These are phyloP conservation scores for Cystobasidiaceae sp. DNA, from an alignment of 1,284 basidiomycete species.

Conservation along the genomic window DNA sequence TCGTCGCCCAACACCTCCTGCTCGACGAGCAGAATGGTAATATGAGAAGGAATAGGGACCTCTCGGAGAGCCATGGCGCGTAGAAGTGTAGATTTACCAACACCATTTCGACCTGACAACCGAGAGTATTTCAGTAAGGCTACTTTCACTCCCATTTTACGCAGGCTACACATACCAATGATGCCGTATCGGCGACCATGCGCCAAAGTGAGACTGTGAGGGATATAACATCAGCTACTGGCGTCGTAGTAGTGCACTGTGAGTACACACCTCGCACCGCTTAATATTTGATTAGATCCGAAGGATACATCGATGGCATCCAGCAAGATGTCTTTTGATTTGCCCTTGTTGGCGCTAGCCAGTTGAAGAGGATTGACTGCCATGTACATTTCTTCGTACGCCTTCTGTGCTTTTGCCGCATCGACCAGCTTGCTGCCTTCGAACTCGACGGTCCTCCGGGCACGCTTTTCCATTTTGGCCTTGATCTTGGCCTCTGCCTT, in stretches of 20 bases:
- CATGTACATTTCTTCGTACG: slow-evolving; percentile 90
- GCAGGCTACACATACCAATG: slow-evolving; percentile 48
- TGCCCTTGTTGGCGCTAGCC: slow-evolving; percentile 72
- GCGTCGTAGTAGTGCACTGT: no score
- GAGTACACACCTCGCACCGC: slow-evolving; percentile 54
- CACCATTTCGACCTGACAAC: slow-evolving; percentile 57
- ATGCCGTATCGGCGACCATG: slow-evolving; percentile 64
- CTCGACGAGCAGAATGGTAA: slow-evolving; percentile 96
- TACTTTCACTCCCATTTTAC: no score
- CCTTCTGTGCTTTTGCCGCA: slow-evolving; percentile 75
- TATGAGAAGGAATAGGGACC: slow-evolving; percentile 69
- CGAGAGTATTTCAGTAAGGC: background rate
- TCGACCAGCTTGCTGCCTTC: slow-evolving; percentile 94
- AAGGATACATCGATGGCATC: slow-evolving; percentile 94
- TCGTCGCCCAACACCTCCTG: slow-evolving; percentile 96
- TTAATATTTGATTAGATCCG: slow-evolving; percentile 87
- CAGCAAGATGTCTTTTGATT: slow-evolving; percentile 94
- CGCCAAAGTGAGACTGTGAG: slow-evolving; percentile 79
- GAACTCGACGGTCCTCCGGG: slow-evolving; percentile 67
- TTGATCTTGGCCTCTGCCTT: slow-evolving; percentile 97
- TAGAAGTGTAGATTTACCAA: slow-evolving; percentile 96
- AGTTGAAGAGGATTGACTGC: slow-evolving; percentile 96
- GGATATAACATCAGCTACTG: no score
- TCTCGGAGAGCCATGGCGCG: slow-evolving; percentile 94
- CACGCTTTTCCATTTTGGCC: slow-evolving; percentile 95